A percentile compares a stretch with the other conserved stretches of the same genome.
Evolutionary conservation across 306 rosid species (phyloP).

Genomic region (Lathyrus oleraceus): DNA sequence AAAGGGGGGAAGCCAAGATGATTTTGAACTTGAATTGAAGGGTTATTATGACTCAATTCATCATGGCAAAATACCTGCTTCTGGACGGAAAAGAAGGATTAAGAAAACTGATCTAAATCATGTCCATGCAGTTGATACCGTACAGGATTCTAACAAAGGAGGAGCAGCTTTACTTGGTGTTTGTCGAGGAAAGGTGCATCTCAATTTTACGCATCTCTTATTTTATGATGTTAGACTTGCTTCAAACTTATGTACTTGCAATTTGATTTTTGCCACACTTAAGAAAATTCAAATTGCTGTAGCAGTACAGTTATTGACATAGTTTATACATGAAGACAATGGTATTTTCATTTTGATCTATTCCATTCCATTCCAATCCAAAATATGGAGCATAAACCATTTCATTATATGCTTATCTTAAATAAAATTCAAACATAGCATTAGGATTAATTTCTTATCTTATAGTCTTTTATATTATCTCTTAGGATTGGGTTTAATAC

Average conservation of each 20-base stretch:
- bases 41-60: conserved; percentile 73
- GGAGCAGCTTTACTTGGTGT: conserved; percentile 95
- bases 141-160: conserved; percentile 48
- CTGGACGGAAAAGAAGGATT: conserved; percentile 59
- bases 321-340: background rate
- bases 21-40: conserved; percentile 74
- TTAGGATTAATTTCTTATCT: background rate
- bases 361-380: conserved; percentile 2
- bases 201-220: conserved; percentile 16
- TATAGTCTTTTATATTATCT: background rate
- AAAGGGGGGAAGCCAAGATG: conserved; percentile 85
- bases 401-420: background rate
- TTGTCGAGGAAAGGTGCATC: conserved; percentile 89
- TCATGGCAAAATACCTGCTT: conserved; percentile 47
- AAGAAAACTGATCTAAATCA: conserved; percentile 50
- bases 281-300: conserved; percentile 10
- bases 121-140: conserved; percentile 40
- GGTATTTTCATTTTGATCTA: conserved; percentile 16
- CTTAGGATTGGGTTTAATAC: background rate
- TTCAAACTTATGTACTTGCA: conserved; percentile 11
- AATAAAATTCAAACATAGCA: background rate
- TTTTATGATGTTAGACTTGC: conserved; percentile 20
- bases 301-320: background rate
- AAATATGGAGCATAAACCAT: background rate
- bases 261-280: conserved; percentile 22